Evolutionary conservation across 1,139 yeast genomes (phyloP).

Genomic region (Suhomyces choctaworum): DNA sequence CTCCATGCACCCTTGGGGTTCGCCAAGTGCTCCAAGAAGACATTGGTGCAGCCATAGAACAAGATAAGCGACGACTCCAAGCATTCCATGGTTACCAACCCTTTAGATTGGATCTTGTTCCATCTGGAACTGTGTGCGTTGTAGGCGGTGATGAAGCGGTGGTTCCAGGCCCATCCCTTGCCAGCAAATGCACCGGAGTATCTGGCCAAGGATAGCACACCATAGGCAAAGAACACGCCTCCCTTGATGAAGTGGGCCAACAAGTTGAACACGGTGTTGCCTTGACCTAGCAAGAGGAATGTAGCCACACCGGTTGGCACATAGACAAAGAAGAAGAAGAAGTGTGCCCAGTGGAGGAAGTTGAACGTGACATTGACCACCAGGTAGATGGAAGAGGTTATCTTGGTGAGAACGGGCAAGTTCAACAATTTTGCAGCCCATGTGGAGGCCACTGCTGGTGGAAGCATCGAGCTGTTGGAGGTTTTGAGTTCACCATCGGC

Average conservation of each 20-base stretch:
- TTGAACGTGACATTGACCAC: constrained; percentile 41
- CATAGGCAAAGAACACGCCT: constrained; percentile 78
- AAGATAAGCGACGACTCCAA: constrained; percentile 76
- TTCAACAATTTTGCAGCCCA: constrained; percentile 8
- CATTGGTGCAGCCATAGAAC: constrained; percentile 84
- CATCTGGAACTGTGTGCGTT: constrained; percentile 27
- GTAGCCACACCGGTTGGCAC: constrained; percentile 77
- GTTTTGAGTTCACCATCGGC: constrained; percentile 19
- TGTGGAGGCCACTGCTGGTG: not conserved
- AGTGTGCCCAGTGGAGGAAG: constrained; percentile 63
- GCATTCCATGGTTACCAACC: constrained; percentile 79
- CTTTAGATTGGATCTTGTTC: constrained; percentile 50
- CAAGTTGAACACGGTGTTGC: constrained; percentile 66
- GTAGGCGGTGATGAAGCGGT: constrained; percentile 35
- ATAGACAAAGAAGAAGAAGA: constrained; percentile 60
- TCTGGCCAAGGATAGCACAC: constrained; percentile 75
- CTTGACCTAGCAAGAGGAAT: constrained; percentile 69
- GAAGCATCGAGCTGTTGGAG: constrained; percentile 18
- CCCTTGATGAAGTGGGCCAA: constrained; percentile 97
- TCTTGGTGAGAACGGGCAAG: constrained; percentile 14
- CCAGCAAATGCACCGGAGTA: constrained; percentile 78
- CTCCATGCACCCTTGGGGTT: constrained; percentile 81
- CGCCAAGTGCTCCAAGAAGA: constrained; percentile 82
- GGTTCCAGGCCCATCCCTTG: constrained; percentile 93
- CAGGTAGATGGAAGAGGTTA: constrained; percentile 7